Base-by-base conservation (phyloP, 1,284 basidiomycete species). In the Moniliella sp. region DNA sequence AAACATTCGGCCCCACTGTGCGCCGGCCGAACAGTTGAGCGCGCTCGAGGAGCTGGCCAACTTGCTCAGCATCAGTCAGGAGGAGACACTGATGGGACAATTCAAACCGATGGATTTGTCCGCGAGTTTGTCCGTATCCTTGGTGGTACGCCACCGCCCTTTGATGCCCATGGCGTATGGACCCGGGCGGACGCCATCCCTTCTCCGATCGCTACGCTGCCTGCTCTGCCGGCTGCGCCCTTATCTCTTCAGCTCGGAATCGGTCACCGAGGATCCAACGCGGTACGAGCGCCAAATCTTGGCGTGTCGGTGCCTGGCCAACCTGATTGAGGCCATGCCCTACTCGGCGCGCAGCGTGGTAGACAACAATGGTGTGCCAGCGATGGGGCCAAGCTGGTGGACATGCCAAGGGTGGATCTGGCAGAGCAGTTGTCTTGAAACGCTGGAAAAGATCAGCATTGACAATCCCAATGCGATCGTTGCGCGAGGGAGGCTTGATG, bases 11-110 rank as follows among this genome's bases (percentile, higher is more conserved):
- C 34, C 39, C 29, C 34, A 43, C 13, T 28, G 32, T 17, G 46
- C 57, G 75, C 78, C 41, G 0, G 78, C 76, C 15, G 74, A 81
- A 28, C 72, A 93, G 31, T 66, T 84, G 31, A 43, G 54, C 4
- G 83, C 84, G 2, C 67, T 99, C 10, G 83, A 93, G 55, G 88
- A 97, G 56, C 72, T 93, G 33, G 83, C 79, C 57, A 88, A 97
- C 57, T 62, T 93, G 27, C 74, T 97, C 35, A 81, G 81, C 42
- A 86, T 97, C 63, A 83, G 81, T 62, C 94, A 83, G 4, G 88
- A 97, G 63, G 91, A 97, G 61, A 93, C 83, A 1, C 68, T 99
- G 26, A 79, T 81, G 10, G 84, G 83, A 27, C 88, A 79, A 19
- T 88, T 65, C 81, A 80, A 42, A 76, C 84, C 16, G 82, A 88